Percentiles rank a stretch among this genome's conserved stretches.
Evolutionary conservation across 495 filamentous ascomycete genomes (phyloP).

Genomic region (Podospora didyma): DNA sequence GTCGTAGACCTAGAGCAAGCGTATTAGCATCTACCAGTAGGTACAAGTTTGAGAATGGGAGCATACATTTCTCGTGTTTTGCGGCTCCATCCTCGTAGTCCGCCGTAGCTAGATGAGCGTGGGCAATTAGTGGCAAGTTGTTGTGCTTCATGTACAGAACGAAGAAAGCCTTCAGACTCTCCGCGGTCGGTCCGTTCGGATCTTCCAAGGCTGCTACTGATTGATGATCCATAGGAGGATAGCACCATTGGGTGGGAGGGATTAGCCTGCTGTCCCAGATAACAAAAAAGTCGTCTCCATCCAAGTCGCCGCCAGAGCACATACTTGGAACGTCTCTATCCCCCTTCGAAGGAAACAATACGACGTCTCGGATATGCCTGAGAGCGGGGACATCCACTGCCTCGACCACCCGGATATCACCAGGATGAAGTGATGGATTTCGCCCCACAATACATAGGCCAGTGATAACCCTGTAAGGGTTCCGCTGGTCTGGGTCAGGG

Average conservation of each 20-base stretch:
- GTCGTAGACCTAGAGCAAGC: too few species aligned
- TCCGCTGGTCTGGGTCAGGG: constrained; percentile 44
- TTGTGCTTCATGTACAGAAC: constrained; percentile 94
- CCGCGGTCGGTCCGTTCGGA: constrained; percentile 55
- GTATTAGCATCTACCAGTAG: too few species aligned
- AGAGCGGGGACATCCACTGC: constrained; percentile 75
- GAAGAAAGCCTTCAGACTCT: constrained; percentile 79
- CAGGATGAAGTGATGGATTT: constrained; percentile 92
- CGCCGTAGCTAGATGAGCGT: constrained; percentile 75
- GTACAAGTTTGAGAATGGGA: too few species aligned
- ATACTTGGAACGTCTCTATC: constrained; percentile 85
- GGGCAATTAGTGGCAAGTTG: constrained; percentile 71
- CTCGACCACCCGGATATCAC: constrained; percentile 82
- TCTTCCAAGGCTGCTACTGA: constrained; percentile 47
- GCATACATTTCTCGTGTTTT: constrained; percentile 63
- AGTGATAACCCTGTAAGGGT: constrained; percentile 60
- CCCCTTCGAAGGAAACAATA: constrained; percentile 81
- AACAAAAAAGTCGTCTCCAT: constrained; percentile 93
- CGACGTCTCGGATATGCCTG: constrained; percentile 72
- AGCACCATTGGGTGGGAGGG: constrained; percentile 59
- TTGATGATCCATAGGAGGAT: constrained; percentile 69
- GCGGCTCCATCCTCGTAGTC: constrained; percentile 62
- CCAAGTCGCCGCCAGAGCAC: constrained; percentile 94
- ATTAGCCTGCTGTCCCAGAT: constrained; percentile 84
- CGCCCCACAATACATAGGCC: constrained; percentile 82